Evolutionary conservation across 345 rosid species (phyloP), one percentile per base, ranked within the genome.

Genomic region (Acer saccharum): DNA sequence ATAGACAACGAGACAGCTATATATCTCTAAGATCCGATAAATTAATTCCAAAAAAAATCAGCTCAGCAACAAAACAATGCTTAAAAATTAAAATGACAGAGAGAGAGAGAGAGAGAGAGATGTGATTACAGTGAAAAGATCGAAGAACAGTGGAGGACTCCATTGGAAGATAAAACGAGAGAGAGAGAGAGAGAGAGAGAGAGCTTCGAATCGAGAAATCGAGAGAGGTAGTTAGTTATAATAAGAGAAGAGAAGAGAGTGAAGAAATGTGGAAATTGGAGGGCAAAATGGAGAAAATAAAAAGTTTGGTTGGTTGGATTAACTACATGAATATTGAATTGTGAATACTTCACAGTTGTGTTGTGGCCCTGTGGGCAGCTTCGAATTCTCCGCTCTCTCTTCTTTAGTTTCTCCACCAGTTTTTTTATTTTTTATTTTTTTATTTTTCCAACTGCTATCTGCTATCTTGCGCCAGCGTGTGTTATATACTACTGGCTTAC

Each of bases 101-200:
- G 32, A 29, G 50, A 72, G 66, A 9, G 41, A 39, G 78, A 20
- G 60, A 70, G 67, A 60, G 78, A 73, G 74, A 10, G 75, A 73
- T 68, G 68, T 32, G 71, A 76, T 79, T 80, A 96, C 99, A 83
- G 76, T 77, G 88, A 73, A 89, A 82, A 68, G 94, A 92, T 79
- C 91, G 94, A 73, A 92, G 87, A 79, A 84, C 82, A 48, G 90
- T 80, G 44, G 90, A 87, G 76, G 94, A 90, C 74, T 86, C 99
- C 99, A 95, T 93, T 46, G 92, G 60, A 73, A 68, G 78, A 74
- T 25, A 8, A 5, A 8, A 8, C 6, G 46, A 61, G n/a, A n/a
- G 29, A 18, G 68, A 14, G 29, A 18, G 68, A 57, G 71, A 7
- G 46, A 61, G 18, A 18, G 29, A 13, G 68, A 18, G 41, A 18